Evolutionary conservation across 2,329 filamentous ascomycete species (phyloP), one percentile per base, ranked within the genome.

Genomic region (Stagonosporopsis vannaccii): DNA sequence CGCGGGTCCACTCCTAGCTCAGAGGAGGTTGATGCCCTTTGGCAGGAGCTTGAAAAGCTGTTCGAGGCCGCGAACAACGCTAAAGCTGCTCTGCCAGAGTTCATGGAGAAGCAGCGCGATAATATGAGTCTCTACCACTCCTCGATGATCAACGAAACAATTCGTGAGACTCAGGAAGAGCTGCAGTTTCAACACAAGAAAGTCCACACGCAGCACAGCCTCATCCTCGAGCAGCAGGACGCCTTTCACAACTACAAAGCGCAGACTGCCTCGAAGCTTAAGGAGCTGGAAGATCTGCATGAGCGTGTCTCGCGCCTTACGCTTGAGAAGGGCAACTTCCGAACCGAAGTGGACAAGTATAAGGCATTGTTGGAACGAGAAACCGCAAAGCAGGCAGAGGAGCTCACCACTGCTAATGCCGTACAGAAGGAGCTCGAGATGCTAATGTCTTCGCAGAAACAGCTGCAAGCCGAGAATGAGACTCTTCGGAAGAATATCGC

Each of bases 211-310:
- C 68, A 71, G 55, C 63, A 70, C 37, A 56, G 45, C 11, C 59
- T 71, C 4, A 68, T 72, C n/a, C 56, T 70, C 1, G 67, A 67
- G 42, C 69, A 71, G 19, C 68, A 71, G 22, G 60, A 71, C 39
- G 63, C 70, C 2, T 70, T 70, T 41, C 51, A 59, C 8, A 53
- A 65, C 15, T 66, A 69, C 59, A 70, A 68, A 37, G 52, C 50
- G 7, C 51, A 62, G 39, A 60, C 59, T 7, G 51, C 43, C 17
- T 17, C 37, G 2, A 69, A 70, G 52, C 51, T 74, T 7, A 57
- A 67, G 32, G 58, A 71, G 22, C 30, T 68, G 12, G 56, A 56
- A 2, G 60, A 62, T 9, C 55, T 71, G 8, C 56, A 67, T 17
- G 70, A 70, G 48, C 62, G 61, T 4, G 40, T 65, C 3, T 70